Base-by-base conservation (phyloP, 1,139 yeast species). In the Pichia cactophila region DNA sequence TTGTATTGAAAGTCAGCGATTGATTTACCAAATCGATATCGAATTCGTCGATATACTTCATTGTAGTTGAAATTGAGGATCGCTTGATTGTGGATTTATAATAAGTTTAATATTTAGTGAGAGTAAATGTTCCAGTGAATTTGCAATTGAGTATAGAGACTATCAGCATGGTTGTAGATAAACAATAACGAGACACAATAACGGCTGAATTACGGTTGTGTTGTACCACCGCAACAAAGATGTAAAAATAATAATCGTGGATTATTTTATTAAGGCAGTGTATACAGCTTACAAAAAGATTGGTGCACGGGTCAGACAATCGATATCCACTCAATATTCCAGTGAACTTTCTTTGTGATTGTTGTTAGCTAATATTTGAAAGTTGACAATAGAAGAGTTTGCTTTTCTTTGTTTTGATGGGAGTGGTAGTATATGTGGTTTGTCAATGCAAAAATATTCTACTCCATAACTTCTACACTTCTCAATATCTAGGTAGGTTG, bases 11-110 rank as follows among this genome's bases (percentile, higher is more conserved):
- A 59, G 84, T 84, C 51, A 92, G 79, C 50, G 86, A 86, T 60
- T 90, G 92, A 63, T 89, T 89, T 41, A 92, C 86, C 58, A 85
- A 75, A 65, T 89, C 96, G 31, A 92, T 81, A 61, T 90, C 97
- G 37, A 88, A 84, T 61, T 85, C 95, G 65, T 92, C 97, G 54
- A 92, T 83, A 68, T 87, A 92, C 92, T 90, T 36, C 42, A 46
- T 41, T 51, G 29, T 61, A 58, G 5, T 56, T 49, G 45, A 35
- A 26, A 23, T 23, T 23, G 4, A 4, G 23, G 23, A 23, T 23
- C 20, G 11, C 33, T 10, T 48, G 41, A 35, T 2, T 35, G 11
- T 35, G 10, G 8, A 35, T 16, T 35, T 35, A 16, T 35, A 9
- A 23, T 16, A 23, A 4, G 16, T 35, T 23, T 16, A 16, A 10